Percentiles rank a stretch among this genome's conserved stretches.
phyloP scores from a whole-genome alignment of 1,284 basidiomycete species.

The Trametes pubescens region DNA sequence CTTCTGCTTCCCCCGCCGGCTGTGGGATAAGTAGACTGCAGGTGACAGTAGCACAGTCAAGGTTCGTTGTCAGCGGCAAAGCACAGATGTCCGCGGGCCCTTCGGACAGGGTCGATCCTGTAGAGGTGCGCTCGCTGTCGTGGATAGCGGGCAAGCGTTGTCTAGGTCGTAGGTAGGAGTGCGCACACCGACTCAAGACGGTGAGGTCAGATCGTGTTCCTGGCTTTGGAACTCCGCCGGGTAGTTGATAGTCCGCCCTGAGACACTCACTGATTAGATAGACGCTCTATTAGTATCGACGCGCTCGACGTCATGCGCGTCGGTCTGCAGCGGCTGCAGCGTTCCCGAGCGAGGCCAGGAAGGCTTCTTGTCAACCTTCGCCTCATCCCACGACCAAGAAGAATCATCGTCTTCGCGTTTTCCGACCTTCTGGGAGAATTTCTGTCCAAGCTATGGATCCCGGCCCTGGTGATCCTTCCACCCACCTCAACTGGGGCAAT shows the following conservation, averaged over 20 bases:
- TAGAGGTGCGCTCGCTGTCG: conserved; percentile 11
- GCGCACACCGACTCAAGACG: neutral
- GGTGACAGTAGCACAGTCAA: conserved; percentile 23
- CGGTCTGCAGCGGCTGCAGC: neutral
- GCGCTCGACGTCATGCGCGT: conserved; percentile 17
- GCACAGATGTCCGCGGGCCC: neutral
- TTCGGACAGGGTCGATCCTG: neutral
- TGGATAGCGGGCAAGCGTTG: conserved; percentile 14
- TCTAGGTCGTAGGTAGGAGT: neutral
- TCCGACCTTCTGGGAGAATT: too few relatives aligned
- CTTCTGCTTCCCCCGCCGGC: conserved; percentile 22
- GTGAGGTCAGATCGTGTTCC: conserved; percentile 14
- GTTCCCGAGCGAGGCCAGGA: neutral
- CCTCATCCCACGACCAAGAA: neutral
- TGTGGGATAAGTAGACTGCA: conserved; percentile 19
- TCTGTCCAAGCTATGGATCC: conserved; percentile 28
- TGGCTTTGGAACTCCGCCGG: neutral
- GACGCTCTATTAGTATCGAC: neutral
- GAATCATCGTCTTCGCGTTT: too few relatives aligned
- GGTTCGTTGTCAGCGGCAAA: conserved; percentile 11
- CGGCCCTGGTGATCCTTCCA: conserved; percentile 22
- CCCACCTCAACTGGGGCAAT: conserved; percentile 69
- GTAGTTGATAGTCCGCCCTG: neutral
- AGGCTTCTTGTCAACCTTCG: neutral
- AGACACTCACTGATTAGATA: conserved; percentile 11